These are phyloP conservation scores for Hypoxylon sp. DNA, from an alignment of 2,329 filamentous ascomycete species.

Conservation along the genomic window DNA sequence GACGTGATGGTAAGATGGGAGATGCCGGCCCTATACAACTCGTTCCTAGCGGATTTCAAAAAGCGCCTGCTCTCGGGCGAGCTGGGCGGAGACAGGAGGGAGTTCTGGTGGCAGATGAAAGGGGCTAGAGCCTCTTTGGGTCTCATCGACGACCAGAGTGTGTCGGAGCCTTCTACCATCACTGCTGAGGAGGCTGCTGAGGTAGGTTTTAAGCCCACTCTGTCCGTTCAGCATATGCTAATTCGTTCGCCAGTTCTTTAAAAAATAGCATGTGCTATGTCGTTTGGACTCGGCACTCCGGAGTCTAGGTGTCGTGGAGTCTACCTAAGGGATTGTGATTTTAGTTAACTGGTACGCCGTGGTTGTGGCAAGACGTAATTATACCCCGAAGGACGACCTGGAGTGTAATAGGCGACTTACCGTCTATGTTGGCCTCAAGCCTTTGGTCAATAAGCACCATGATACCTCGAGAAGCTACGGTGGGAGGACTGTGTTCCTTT, in stretches of 20 bases:
- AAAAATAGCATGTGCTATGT: constrained; percentile 18
- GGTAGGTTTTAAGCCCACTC: constrained; percentile 48
- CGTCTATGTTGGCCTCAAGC: too few relatives aligned
- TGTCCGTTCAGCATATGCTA: constrained; percentile 13
- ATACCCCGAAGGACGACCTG: too few relatives aligned
- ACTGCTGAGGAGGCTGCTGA: constrained; percentile 74
- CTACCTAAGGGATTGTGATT: background rate
- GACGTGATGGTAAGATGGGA: constrained; percentile 79
- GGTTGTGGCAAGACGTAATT: background rate
- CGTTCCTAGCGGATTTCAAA: constrained; percentile 76
- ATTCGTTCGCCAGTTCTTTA: constrained; percentile 38
- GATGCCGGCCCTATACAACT: constrained; percentile 78
- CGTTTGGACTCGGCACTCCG: constrained; percentile 14
- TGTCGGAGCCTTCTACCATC: constrained; percentile 70
- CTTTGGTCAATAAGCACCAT: too few relatives aligned
- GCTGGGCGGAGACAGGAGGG: constrained; percentile 77
- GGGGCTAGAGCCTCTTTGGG: constrained; percentile 71
- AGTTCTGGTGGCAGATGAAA: constrained; percentile 82
- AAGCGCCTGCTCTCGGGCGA: constrained; percentile 71
- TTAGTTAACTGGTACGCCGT: too few relatives aligned
- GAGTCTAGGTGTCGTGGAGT: constrained; percentile 15
- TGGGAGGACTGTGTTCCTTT: too few relatives aligned
- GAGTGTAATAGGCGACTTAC: too few relatives aligned
- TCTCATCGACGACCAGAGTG: constrained; percentile 71
- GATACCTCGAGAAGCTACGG: too few relatives aligned